Base-by-base conservation (phyloP, 306 rosid species). In the Carpinus viminea region DNA sequence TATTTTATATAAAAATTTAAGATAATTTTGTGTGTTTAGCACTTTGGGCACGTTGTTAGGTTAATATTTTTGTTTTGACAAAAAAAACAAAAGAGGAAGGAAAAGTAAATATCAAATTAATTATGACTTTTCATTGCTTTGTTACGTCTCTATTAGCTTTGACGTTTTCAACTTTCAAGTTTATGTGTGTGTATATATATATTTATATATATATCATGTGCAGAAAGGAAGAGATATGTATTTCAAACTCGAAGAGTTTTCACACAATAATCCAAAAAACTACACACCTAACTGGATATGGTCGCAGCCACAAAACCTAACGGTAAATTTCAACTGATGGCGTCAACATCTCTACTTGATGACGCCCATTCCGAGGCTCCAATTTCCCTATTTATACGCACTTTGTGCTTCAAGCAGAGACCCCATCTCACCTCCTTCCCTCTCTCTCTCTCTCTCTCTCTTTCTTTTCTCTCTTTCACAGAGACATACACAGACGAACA, bases 291-390 rank as follows among this genome's bases (percentile, higher is more conserved):
- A 68, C 43, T 68, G 24, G 72, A 68, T 68, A 68, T 68, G 31
- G 72, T 48, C 13, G 72, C 72, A 70, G 82, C 86, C 84, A 70
- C 45, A 78, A 48, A 81, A 82, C 86, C 90, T 70, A 89, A 89
- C 89, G 73, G 57, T 50, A 38, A 82, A 77, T 61, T 82, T 79
- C 86, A 83, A 81, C 74, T 5, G n/a, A n/a, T 81, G 80, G 57
- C 82, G 12, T 81, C 77, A 41, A 86, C 21, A 60, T 78, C 80
- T 81, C 73, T 57, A 16, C 8, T 26, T 70, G 46, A 56, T 72
- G 83, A 85, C 70, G 78, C 24, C 16, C 51, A 8, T 9, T 2
- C 38, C 43, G 0, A 41, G 28, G 3, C 31, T 17, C 70, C 9
- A 5, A 4, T 5, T 47, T 68, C 17, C 31, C 83, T 77, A 83